A percentile compares a stretch with the other conserved stretches of the same genome.
Evolutionary conservation across 176 grass and related monocot species (phyloP).

Genomic region (Cenchrus purpureus): DNA sequence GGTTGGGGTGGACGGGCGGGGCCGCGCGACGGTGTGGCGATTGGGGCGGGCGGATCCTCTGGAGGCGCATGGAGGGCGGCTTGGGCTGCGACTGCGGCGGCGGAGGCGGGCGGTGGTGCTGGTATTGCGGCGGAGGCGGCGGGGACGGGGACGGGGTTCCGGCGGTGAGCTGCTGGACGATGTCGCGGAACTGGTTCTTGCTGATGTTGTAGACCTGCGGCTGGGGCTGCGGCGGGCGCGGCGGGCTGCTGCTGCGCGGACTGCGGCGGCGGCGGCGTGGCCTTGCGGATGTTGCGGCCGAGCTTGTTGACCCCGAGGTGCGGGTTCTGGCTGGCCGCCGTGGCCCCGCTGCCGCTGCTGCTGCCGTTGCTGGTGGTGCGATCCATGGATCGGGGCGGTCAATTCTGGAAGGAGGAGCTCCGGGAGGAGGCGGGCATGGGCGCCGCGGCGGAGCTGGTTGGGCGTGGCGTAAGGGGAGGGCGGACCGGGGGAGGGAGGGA

Average conservation of each 20-base stretch:
- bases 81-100: slow-evolving; percentile 55
- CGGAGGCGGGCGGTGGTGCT: slow-evolving; percentile 35
- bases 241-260: slow-evolving; percentile 11
- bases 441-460: background rate
- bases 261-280: slow-evolving; percentile 55
- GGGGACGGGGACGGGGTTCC: slow-evolving; percentile 69
- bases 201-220: slow-evolving; percentile 99
- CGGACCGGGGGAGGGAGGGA: background rate
- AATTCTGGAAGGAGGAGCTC: background rate
- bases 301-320: slow-evolving; percentile 87
- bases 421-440: background rate
- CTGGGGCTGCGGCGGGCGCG: slow-evolving; percentile 71
- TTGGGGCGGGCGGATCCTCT: slow-evolving; percentile 86
- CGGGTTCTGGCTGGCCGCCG: slow-evolving; percentile 46
- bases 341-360: slow-evolving; percentile 10
- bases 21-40: slow-evolving; percentile 57
- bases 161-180: slow-evolving; percentile 97
- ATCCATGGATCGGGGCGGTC: slow-evolving; percentile 57
- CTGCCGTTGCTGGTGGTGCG: slow-evolving; percentile 51
- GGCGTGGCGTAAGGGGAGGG: background rate
- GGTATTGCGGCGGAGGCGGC: slow-evolving; percentile 21
- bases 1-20: slow-evolving; percentile 57
- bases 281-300: slow-evolving; percentile 88
- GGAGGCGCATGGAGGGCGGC: slow-evolving; percentile 69
- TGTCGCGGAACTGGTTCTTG: slow-evolving; percentile 95